phyloP scores from a whole-genome alignment of 2,329 filamentous ascomycete species.

The Furcasterigmium furcatum region DNA sequence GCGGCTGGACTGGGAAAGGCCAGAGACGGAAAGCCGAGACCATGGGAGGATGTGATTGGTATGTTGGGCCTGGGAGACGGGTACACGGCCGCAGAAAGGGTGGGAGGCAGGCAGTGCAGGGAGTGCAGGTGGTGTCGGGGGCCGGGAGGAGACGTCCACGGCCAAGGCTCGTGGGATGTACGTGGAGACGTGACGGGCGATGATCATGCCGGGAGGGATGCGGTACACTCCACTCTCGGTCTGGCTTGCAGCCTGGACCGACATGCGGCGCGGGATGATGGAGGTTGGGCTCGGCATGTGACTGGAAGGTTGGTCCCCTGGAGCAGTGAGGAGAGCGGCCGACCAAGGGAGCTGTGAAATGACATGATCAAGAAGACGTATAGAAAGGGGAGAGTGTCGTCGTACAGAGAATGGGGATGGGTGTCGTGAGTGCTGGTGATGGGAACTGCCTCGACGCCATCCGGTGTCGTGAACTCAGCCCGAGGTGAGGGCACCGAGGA shows the following conservation, averaged over 20 bases:
- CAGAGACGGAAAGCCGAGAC: not conserved
- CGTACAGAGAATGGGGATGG: no score
- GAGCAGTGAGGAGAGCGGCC: not conserved
- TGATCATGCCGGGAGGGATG: not conserved
- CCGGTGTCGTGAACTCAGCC: no score
- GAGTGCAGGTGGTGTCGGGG: no score
- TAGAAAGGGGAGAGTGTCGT: no score
- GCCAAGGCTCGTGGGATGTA: not conserved
- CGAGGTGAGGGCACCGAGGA: no score
- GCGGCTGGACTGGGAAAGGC: not conserved
- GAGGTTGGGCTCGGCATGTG: not conserved
- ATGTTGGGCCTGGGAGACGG: slow-evolving; percentile 5
- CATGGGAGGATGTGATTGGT: slow-evolving; percentile 5
- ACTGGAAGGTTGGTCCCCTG: not conserved
- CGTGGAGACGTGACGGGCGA: not conserved
- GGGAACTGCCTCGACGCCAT: no score
- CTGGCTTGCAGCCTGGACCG: not conserved
- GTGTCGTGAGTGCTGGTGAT: no score
- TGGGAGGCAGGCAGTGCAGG: not conserved
- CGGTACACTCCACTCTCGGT: not conserved
- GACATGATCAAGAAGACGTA: not conserved
- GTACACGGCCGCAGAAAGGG: no score
- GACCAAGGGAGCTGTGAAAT: not conserved
- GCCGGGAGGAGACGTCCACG: no score
- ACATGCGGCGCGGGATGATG: not conserved